phyloP scores from a whole-genome alignment of 495 filamentous ascomycete species.

The Clavariopsis aquatica region DNA sequence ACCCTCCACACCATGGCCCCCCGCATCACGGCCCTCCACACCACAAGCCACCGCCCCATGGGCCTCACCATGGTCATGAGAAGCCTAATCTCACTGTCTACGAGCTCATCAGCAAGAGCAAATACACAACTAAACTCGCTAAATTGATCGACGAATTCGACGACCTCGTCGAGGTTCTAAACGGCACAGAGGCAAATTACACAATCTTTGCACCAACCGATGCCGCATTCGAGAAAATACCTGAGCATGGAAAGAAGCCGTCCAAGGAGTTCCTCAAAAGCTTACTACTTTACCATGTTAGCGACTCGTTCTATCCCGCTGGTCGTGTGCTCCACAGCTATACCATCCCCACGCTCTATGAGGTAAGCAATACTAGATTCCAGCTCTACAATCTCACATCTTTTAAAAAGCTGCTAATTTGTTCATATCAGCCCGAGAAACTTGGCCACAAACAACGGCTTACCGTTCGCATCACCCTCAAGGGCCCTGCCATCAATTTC shows the following conservation, averaged over 20 bases:
- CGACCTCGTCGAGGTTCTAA: constrained; percentile 69
- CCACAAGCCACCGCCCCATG: constrained; percentile 40
- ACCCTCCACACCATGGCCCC: constrained; percentile 38
- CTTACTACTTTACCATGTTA: constrained; percentile 70
- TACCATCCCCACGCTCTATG: constrained; percentile 60
- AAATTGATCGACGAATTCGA: constrained; percentile 68
- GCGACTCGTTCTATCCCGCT: constrained; percentile 61
- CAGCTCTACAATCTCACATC: constrained; percentile 64
- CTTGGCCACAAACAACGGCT: constrained; percentile 70
- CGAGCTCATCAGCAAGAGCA: constrained; percentile 69
- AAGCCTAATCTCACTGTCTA: constrained; percentile 70
- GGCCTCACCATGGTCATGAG: constrained; percentile 27
- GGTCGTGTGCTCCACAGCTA: constrained; percentile 58
- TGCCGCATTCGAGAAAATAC: constrained; percentile 69
- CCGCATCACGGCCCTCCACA: constrained; percentile 32
- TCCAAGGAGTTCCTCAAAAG: constrained; percentile 65
- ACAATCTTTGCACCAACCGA: constrained; percentile 82
- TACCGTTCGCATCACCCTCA: constrained; percentile 57
- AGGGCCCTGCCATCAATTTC: constrained; percentile 71
- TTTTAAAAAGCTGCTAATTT: constrained; percentile 52
- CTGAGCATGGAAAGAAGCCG: constrained; percentile 55
- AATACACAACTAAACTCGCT: constrained; percentile 74
- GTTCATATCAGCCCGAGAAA: constrained; percentile 42
- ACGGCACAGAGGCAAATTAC: constrained; percentile 67
- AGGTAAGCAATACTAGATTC: not conserved